Evolutionary conservation across 306 rosid species (phyloP).

Genomic region (Prunus mongolica): DNA sequence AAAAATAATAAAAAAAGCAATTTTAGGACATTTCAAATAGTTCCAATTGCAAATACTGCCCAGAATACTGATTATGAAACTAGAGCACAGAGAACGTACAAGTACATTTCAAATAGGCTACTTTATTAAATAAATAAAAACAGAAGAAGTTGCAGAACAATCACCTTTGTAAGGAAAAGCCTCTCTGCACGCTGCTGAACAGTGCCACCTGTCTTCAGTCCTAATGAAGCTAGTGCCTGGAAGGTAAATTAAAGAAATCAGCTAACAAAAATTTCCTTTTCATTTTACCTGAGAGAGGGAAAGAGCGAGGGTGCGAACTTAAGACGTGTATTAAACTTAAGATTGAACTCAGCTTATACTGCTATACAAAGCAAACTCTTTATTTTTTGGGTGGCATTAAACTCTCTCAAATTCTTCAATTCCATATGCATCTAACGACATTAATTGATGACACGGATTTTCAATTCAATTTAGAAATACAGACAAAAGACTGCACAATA

Average conservation of each 20-base stretch:
- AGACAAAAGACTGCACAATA: not conserved
- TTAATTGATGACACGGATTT: not conserved
- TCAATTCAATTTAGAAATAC: not conserved
- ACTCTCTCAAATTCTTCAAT: not conserved
- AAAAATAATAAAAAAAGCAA: not conserved
- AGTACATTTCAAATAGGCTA: not conserved
- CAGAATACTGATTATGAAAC: not conserved
- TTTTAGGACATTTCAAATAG: not conserved
- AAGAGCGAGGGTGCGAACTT: not conserved
- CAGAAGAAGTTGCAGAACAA: not conserved
- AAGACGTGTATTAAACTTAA: slow-evolving; percentile 1
- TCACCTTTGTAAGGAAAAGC: slow-evolving; percentile 90
- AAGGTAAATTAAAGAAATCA: slow-evolving; percentile 9
- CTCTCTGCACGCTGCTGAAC: slow-evolving; percentile 97
- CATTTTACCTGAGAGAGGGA: not conserved
- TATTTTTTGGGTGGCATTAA: not conserved
- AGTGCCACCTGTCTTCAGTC: slow-evolving; percentile 90
- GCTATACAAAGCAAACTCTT: too few relatives aligned
- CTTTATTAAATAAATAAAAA: not conserved
- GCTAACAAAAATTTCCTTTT: not conserved
- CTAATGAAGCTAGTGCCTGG: slow-evolving; percentile 77
- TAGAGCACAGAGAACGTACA: not conserved
- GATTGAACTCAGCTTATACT: not conserved
- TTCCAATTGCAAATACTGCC: not conserved
- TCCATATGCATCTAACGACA: not conserved